Conservation (phyloP, 441 rosid genomes). For the Erodium texanum region DNA sequence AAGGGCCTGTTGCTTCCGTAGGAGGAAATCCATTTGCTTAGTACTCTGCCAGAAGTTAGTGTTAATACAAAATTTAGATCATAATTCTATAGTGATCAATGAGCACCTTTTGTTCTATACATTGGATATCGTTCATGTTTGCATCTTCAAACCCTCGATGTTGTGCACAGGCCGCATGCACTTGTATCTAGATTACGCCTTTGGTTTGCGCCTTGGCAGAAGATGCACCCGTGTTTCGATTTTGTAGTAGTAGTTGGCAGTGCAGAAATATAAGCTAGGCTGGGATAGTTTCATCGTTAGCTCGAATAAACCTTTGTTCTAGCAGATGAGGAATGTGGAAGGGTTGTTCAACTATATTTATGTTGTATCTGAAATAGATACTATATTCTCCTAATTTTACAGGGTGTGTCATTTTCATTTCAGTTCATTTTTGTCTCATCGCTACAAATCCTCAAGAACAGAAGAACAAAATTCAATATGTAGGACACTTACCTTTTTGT, state of each 20-base stretch:
- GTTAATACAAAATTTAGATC: slow-evolving; percentile 9
- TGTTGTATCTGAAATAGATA: no score
- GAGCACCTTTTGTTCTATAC: neutral
- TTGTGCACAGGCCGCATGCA: no score
- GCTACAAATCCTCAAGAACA: no score
- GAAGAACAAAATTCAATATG: no score
- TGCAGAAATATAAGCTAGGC: neutral
- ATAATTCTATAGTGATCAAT: slow-evolving; percentile 9
- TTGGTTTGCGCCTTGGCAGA: neutral
- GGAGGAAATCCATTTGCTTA: slow-evolving; percentile 91
- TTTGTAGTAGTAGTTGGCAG: neutral
- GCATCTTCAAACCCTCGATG: no score
- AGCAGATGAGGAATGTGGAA: no score
- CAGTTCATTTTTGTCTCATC: no score
- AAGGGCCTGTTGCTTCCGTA: slow-evolving; percentile 58
- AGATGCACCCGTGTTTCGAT: neutral
- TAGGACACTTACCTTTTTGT: no score
- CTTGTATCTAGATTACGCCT: neutral
- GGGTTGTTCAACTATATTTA: no score
- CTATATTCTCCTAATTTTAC: no score
- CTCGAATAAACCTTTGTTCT: no score
- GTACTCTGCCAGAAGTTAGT: slow-evolving; percentile 11
- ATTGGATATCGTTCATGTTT: neutral
- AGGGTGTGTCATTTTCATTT: no score
- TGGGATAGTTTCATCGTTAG: neutral